Conservation (phyloP, 2,329 filamentous ascomycete species). For the Claviceps quebecensis region DNA sequence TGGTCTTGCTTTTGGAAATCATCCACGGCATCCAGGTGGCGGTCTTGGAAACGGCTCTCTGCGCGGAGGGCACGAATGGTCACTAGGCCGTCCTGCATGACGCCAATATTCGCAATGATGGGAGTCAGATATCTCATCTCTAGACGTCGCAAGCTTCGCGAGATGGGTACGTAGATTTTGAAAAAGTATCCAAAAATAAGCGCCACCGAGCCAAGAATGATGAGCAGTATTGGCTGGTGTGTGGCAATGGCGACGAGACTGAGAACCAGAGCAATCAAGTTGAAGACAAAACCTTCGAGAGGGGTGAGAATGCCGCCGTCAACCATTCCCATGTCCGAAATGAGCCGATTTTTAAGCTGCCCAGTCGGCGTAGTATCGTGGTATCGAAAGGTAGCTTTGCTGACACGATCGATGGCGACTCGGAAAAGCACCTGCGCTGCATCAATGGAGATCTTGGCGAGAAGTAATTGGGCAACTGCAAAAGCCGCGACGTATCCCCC, state of each 20-base stretch:
- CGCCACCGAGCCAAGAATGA: constrained; percentile 56
- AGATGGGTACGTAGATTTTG: constrained; percentile 63
- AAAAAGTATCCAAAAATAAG: constrained; percentile 61
- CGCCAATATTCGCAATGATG: constrained; percentile 84
- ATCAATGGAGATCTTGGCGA: constrained; percentile 65
- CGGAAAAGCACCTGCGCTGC: constrained; percentile 65
- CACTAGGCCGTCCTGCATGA: constrained; percentile 69
- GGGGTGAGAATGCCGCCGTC: constrained; percentile 73
- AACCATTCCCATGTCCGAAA: constrained; percentile 77
- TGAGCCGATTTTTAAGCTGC: constrained; percentile 81
- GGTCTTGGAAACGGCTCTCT: constrained; percentile 64
- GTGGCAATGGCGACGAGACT: constrained; percentile 66
- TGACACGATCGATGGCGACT: constrained; percentile 58
- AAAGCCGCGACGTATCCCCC: constrained; percentile 44
- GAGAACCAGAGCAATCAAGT: constrained; percentile 55
- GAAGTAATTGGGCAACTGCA: constrained; percentile 47
- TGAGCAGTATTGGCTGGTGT: constrained; percentile 63
- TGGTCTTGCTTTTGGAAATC: constrained; percentile 91
- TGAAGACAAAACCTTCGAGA: constrained; percentile 57
- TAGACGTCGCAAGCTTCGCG: constrained; percentile 67
- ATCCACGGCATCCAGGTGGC: constrained; percentile 69
- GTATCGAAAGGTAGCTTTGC: constrained; percentile 72
- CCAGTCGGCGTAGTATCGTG: constrained; percentile 85
- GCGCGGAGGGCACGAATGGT: constrained; percentile 76
- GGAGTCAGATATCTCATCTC: constrained; percentile 85